Base-by-base conservation (phyloP, 2,329 filamentous ascomycete species). In the Fusarium newnesense region DNA sequence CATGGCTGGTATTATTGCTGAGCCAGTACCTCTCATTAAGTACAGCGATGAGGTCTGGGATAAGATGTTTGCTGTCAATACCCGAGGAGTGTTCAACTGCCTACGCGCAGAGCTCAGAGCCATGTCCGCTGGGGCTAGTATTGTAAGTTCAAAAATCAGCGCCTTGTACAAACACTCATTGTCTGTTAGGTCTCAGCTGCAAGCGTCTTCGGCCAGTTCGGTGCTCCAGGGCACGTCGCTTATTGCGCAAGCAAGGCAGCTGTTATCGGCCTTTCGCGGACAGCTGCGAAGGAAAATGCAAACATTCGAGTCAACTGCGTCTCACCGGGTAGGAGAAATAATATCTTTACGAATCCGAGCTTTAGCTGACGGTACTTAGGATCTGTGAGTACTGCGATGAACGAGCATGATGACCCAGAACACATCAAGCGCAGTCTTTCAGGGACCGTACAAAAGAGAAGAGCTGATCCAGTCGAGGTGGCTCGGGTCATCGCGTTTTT, bases 21-120 rank as follows among this genome's bases (percentile, higher is more conserved):
- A 58, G 1, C 64, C 67, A 4, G 52, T 18, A 1, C 54, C 66
- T 9, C 68, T 83, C 26, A 78, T 78, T 1, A 81, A 85, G 26
- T 79, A 83, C 2, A 80, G 79, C 13, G 83, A 85, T 54, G 78
- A 80, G 19, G 80, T 83, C 28, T 87, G 84, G 84, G 80, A 84
- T 44, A 77, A 77, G 34, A 78, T 84, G 21, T 76, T 87, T 60
- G 73, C 76, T 4, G 83, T 87, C 15, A 88, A 88, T 72, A 66
- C 84, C 12, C 82, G 76, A 12, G 87, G 88, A 9, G 78, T 85
- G 34, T 86, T 88, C 78, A 84, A 87, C 56, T 88, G 85, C 65
- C 67, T 90, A 65, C 79, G 85, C 21, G 84, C 85, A n/a, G 76
- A 89, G 74, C 66, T 89, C 16, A 80, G 78, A 73, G 79, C 49